These are phyloP conservation scores for Candida andamanensis DNA, from an alignment of 805 yeast genomes.

Conservation along the genomic window DNA sequence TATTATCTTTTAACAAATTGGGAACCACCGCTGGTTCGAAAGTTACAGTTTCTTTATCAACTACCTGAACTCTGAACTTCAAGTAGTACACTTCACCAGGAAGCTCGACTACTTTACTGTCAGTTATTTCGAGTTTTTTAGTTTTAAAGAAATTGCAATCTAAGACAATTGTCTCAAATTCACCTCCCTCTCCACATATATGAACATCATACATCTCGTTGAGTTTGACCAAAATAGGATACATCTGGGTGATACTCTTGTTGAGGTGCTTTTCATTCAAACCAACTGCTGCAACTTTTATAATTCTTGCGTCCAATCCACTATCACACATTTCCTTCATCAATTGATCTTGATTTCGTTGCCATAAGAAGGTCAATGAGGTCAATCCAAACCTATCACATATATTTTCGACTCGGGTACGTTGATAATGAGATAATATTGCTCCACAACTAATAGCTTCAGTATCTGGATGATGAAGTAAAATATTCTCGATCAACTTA, in stretches of 20 bases:
- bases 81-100: slow-evolving; percentile 66
- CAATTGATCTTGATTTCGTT: slow-evolving; percentile 71
- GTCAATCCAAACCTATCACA: slow-evolving; percentile 69
- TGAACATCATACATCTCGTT: slow-evolving; percentile 74
- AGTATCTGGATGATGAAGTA: slow-evolving; percentile 57
- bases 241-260: slow-evolving; percentile 54
- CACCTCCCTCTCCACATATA: slow-evolving; percentile 99
- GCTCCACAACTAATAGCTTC: slow-evolving; percentile 95
- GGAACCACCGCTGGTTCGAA: slow-evolving; percentile 20
- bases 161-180: slow-evolving; percentile 87
- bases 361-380: slow-evolving; percentile 83
- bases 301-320: slow-evolving; percentile 69
- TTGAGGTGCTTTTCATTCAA: slow-evolving; percentile 65
- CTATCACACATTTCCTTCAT: slow-evolving; percentile 77
- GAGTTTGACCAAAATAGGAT: slow-evolving; percentile 52
- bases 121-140: slow-evolving; percentile 41
- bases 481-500: slow-evolving; percentile 45
- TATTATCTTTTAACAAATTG: slow-evolving; percentile 31
- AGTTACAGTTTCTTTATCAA: slow-evolving; percentile 26
- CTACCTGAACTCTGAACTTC: slow-evolving; percentile 45
- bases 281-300: slow-evolving; percentile 94
- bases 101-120: slow-evolving; percentile 38
- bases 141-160: slow-evolving; percentile 81
- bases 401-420: slow-evolving; percentile 89
- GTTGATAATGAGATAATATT: slow-evolving; percentile 88